Percentiles rank a stretch among this genome's conserved stretches.
Evolutionary conservation across 495 filamentous ascomycete genomes (phyloP).

Genomic region (Patellaria atrata): DNA sequence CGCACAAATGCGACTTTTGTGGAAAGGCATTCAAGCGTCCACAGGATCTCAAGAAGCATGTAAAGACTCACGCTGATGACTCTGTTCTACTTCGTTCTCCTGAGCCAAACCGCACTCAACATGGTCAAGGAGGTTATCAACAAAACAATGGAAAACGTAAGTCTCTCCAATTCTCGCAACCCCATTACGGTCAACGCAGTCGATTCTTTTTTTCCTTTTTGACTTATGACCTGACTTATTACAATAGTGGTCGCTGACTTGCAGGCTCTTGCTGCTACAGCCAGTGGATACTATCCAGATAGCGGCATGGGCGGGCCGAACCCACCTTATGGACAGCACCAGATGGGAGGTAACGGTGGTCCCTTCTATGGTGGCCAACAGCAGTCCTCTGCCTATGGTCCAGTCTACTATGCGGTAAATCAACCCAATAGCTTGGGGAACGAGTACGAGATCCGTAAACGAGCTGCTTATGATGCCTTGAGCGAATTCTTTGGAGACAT

Average conservation of each 20-base stretch:
- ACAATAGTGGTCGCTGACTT: slow-evolving; percentile 33
- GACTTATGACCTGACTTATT: too few relatives aligned
- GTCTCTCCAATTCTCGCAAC: slow-evolving; percentile 20
- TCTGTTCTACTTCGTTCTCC: slow-evolving; percentile 73
- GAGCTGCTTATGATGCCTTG: slow-evolving; percentile 67
- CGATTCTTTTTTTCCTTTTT: too few relatives aligned
- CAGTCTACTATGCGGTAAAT: slow-evolving; percentile 55
- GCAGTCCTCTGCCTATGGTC: slow-evolving; percentile 46
- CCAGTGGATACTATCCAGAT: slow-evolving; percentile 25
- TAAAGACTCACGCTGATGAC: slow-evolving; percentile 99
- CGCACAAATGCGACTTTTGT: slow-evolving; percentile 97
- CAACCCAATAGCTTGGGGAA: slow-evolving; percentile 34
- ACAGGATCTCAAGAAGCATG: slow-evolving; percentile 98
- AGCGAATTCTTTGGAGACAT: slow-evolving; percentile 88
- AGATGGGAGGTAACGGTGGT: slow-evolving; percentile 14
- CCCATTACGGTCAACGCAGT: too few relatives aligned
- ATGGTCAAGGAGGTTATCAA: slow-evolving; percentile 41
- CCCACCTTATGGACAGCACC: slow-evolving; percentile 16
- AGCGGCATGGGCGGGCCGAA: slow-evolving; percentile 18
- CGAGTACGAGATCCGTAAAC: slow-evolving; percentile 56
- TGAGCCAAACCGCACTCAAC: slow-evolving; percentile 40
- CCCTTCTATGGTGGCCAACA: slow-evolving; percentile 47
- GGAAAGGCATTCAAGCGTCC: slow-evolving; percentile 98
- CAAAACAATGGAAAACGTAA: slow-evolving; percentile 39
- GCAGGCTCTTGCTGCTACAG: slow-evolving; percentile 32